A percentile compares a stretch with the other conserved stretches of the same genome.
Evolutionary conservation across 2,329 filamentous ascomycete genomes (phyloP).

Genomic region (Fusarium temperatum): DNA sequence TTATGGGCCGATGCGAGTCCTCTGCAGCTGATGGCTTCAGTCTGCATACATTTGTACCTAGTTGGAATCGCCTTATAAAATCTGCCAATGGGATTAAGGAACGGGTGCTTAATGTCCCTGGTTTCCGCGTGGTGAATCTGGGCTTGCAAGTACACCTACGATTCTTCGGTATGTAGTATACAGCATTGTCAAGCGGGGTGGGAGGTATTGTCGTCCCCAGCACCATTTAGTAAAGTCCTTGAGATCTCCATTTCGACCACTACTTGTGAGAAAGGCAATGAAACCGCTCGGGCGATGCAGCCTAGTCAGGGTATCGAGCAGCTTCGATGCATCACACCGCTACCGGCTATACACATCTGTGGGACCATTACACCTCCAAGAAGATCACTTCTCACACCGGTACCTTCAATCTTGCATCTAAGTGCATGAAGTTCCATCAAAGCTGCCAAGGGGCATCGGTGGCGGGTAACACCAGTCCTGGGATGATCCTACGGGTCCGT

Average conservation of each 20-base stretch:
- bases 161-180: not conserved
- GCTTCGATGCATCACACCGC: not conserved
- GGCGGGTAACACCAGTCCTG: not conserved
- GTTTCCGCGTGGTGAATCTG: not conserved
- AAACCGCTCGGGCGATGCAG: not conserved
- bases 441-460: not conserved
- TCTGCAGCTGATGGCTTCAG: not conserved
- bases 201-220: no score
- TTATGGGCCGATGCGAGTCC: no score
- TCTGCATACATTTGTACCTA: no score
- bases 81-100: rapidly evolving
- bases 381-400: no score
- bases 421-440: not conserved
- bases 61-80: no score
- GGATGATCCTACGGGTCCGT: not conserved
- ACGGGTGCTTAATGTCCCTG: not conserved
- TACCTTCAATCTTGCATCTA: not conserved
- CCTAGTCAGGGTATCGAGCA: not conserved
- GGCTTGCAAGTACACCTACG: not conserved
- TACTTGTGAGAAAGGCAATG: no score
- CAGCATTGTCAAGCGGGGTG: no score
- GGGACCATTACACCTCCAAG: not conserved
- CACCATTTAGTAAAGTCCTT: not conserved
- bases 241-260: rapidly evolving
- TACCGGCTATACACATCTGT: not conserved